Evolutionary conservation across 208 protist species (phyloP).

Genomic region (Wallacemonas sp.): DNA sequence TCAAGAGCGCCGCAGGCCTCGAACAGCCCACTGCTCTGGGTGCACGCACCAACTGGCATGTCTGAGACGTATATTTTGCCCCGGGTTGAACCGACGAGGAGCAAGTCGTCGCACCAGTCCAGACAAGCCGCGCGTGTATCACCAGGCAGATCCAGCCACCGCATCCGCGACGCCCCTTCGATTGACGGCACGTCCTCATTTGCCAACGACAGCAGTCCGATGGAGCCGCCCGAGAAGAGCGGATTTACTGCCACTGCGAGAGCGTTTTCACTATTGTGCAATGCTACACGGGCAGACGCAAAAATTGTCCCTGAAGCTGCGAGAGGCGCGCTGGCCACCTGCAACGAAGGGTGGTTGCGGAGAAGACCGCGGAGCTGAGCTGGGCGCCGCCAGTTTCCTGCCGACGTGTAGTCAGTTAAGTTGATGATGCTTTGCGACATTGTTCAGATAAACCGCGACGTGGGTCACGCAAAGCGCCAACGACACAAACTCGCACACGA

Average conservation of each 20-base stretch:
- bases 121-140: constrained; percentile 39
- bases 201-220: constrained; percentile 61
- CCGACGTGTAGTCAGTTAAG: constrained; percentile 60
- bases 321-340: constrained; percentile 39
- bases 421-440: constrained; percentile 75
- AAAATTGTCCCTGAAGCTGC: constrained; percentile 56
- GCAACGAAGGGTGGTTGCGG: constrained; percentile 72
- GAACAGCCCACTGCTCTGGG: constrained; percentile 34
- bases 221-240: constrained; percentile 42
- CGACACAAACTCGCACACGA: no score
- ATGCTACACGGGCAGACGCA: constrained; percentile 46
- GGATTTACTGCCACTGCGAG: constrained; percentile 67
- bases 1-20: constrained; percentile 32
- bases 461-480: no score
- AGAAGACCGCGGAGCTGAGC: constrained; percentile 80
- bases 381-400: constrained; percentile 63
- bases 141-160: constrained; percentile 66
- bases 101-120: constrained; percentile 64
- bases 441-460: no score
- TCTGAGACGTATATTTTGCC: constrained; percentile 68
- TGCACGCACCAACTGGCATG: constrained; percentile 21
- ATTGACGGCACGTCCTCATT: constrained; percentile 28
- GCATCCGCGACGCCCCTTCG: constrained; percentile 46
- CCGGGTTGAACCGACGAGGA: constrained; percentile 68
- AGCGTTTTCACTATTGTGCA: constrained; percentile 63